These are phyloP conservation scores for Leersia perrieri DNA, from an alignment of 176 grass and related monocot genomes.

Conservation along the genomic window DNA sequence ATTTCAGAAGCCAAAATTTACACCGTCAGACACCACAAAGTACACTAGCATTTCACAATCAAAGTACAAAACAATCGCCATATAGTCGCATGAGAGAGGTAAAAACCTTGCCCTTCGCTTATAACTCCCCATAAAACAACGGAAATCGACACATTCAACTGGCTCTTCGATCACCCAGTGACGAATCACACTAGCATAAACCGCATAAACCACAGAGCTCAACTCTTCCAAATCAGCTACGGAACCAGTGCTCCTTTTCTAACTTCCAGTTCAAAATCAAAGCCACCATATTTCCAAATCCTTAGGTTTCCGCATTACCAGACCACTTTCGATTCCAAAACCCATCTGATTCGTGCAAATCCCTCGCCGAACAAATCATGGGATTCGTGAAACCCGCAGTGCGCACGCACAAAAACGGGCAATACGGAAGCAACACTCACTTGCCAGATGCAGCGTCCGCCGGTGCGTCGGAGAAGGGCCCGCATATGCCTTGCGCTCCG, in stretches of 20 bases:
- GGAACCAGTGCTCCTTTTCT: background rate
- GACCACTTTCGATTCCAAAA: background rate
- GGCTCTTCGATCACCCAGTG: too few species aligned
- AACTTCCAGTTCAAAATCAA: background rate
- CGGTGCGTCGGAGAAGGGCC: conserved; percentile 15
- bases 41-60: background rate
- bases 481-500: conserved; percentile 9
- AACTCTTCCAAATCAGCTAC: background rate
- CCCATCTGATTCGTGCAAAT: background rate
- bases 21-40: background rate
- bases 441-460: conserved; percentile 9
- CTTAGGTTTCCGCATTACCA: background rate
- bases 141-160: too few species aligned
- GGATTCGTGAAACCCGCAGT: background rate
- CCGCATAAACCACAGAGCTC: background rate
- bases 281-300: background rate
- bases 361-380: background rate
- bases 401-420: too few species aligned
- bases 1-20: conserved; percentile 14
- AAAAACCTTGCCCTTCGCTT: background rate
- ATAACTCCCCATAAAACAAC: background rate
- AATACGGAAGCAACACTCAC: background rate
- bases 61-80: background rate
- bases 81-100: background rate
- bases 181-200: too few species aligned